Conservation (phyloP, 345 rosid genomes). For the Balakata baccata region DNA sequence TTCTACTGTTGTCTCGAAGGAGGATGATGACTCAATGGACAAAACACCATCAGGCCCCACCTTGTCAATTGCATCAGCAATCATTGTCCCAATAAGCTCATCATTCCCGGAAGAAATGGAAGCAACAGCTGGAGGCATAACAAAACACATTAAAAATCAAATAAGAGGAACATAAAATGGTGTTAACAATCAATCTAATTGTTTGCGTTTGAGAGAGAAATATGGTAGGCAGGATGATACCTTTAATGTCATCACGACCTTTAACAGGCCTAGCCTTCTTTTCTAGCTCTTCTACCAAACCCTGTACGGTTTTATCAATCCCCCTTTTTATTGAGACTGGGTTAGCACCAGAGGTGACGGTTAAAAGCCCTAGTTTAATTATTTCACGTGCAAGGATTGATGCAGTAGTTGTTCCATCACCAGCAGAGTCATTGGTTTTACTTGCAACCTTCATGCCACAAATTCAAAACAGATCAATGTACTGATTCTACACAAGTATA, state of each 20-base stretch:
- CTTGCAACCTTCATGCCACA: slow-evolving; percentile 69
- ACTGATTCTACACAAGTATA: background rate
- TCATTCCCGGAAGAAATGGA: slow-evolving; percentile 96
- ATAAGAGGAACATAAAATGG: background rate
- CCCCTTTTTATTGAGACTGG: slow-evolving; percentile 90
- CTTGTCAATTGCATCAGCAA: slow-evolving; percentile 97
- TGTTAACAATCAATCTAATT: background rate
- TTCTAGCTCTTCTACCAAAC: slow-evolving; percentile 75
- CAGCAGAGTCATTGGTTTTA: slow-evolving; percentile 96
- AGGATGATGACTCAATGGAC: slow-evolving; percentile 96
- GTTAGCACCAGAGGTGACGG: slow-evolving; percentile 95
- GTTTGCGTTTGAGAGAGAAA: background rate
- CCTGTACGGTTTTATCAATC: slow-evolving; percentile 79
- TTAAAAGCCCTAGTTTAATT: slow-evolving; percentile 74
- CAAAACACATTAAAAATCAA: background rate
- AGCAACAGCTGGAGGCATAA: slow-evolving; percentile 60
- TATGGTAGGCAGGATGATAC: slow-evolving; percentile 25
- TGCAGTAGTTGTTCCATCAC: slow-evolving; percentile 98
- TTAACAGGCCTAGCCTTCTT: slow-evolving; percentile 79
- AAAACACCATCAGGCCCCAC: slow-evolving; percentile 99
- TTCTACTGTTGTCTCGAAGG: slow-evolving; percentile 91
- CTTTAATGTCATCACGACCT: slow-evolving; percentile 86
- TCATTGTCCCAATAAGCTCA: slow-evolving; percentile 87
- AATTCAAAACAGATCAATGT: background rate
- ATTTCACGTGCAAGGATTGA: slow-evolving; percentile 91